Conservation (phyloP, 805 yeast genomes). For the Pichia pseudocactophila region DNA sequence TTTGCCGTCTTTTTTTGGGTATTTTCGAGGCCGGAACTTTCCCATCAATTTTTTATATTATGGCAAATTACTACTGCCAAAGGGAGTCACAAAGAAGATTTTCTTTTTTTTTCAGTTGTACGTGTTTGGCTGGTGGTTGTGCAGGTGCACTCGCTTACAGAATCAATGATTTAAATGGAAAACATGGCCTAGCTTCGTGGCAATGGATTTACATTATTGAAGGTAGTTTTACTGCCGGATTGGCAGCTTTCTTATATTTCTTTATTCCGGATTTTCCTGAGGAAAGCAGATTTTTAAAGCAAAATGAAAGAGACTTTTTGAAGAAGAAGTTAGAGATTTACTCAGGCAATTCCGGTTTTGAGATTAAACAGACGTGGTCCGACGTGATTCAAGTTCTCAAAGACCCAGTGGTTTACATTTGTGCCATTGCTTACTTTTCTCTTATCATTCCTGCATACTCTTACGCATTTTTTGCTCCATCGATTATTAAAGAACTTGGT, state of each 20-base stretch:
- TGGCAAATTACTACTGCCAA: slow-evolving; percentile 57
- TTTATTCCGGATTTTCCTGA: slow-evolving; percentile 67
- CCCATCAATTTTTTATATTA: slow-evolving; percentile 66
- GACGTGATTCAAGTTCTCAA: slow-evolving; percentile 45
- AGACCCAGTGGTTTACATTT: slow-evolving; percentile 49
- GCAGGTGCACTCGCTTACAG: slow-evolving; percentile 67
- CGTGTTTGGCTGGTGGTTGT: slow-evolving; percentile 72
- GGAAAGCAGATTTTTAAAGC: slow-evolving; percentile 44
- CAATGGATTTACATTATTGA: slow-evolving; percentile 37
- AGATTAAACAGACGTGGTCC: slow-evolving; percentile 34
- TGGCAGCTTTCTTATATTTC: slow-evolving; percentile 31
- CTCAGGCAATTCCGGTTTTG: slow-evolving; percentile 41
- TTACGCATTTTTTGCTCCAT: slow-evolving; percentile 64
- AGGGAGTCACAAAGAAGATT: slow-evolving; percentile 62
- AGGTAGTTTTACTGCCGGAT: slow-evolving; percentile 29
- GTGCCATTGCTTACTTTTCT: slow-evolving; percentile 57
- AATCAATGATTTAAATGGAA: slow-evolving; percentile 46
- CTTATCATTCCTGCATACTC: slow-evolving; percentile 67
- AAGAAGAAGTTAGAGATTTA: slow-evolving; percentile 52
- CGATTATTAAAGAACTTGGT: slow-evolving; percentile 53
- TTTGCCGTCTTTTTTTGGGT: slow-evolving; percentile 59
- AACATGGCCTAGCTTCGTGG: slow-evolving; percentile 36
- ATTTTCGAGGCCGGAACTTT: slow-evolving; percentile 62
- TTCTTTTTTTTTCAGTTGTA: slow-evolving; percentile 59
- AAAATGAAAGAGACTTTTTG: slow-evolving; percentile 45